Conservation (phyloP, 2,329 filamentous ascomycete species). For the Fusarium ramigenum region DNA sequence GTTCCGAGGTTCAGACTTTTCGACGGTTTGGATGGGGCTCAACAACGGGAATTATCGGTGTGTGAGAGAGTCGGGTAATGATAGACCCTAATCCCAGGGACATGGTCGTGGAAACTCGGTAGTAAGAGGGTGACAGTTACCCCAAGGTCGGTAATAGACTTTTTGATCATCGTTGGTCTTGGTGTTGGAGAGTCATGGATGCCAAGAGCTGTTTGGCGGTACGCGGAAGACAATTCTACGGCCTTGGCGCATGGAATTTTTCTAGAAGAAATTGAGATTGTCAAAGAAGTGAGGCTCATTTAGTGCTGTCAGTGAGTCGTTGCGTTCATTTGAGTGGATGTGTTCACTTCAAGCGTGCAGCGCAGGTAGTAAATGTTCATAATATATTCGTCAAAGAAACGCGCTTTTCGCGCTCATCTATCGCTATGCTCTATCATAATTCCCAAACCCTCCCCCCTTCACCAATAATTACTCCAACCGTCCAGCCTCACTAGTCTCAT, state of each 20-base stretch:
- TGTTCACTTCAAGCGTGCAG: not conserved
- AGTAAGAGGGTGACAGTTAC: not conserved
- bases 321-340: not conserved
- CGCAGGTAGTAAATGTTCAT: not conserved
- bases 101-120: not conserved
- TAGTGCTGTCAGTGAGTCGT: not conserved
- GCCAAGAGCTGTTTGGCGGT: not conserved
- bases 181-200: not conserved
- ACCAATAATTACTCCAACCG: constrained; percentile 38
- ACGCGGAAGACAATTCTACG: not conserved
- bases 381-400: not conserved
- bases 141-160: not conserved
- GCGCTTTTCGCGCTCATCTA: not conserved
- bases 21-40: not conserved
- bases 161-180: not conserved
- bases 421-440: constrained; percentile 8
- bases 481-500: constrained; percentile 72
- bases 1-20: not conserved
- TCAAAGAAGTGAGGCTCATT: no score
- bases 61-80: not conserved
- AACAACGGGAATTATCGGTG: not conserved
- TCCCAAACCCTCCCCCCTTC: no score
- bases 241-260: not conserved
- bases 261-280: not conserved
- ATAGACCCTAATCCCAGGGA: not conserved